Evolutionary conservation across 2,329 filamentous ascomycete species (phyloP), one percentile per base, ranked within the genome.

Genomic region (Fusarium zealandicum): DNA sequence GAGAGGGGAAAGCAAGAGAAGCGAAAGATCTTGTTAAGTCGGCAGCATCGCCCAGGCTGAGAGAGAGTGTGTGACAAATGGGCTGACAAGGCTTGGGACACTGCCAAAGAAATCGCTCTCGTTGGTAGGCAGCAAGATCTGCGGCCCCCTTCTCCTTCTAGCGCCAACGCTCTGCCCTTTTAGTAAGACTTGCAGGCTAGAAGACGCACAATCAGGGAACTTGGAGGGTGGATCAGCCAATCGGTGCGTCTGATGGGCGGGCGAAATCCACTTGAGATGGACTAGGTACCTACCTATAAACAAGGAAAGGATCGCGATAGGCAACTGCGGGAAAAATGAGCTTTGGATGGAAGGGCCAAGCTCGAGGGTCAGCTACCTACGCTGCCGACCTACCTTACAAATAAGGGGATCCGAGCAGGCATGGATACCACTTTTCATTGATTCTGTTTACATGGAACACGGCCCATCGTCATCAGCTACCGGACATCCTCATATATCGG

Each of bases 181-280:
- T 40, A 40, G 45, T 41, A 37, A 41, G 36, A 49, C 45, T 47
- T 16, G 25, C 47, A 20, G 25, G 13, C 18, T 16, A 6, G 3
- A 8, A 17, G 12, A 27, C 20, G n/a, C 33, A 38, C 43, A 47
- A 47, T 32, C 33, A 40, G 18, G 53, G 31, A 42, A 25, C 37
- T 51, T 41, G 54, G 27, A 41, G 36, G 36, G 39, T 16, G 7
- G 12, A 30, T 33, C 13, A 20, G 18, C 58, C 58, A 61, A 62
- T 61, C 45, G 58, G 44, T 31, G 32, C 36, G 6, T 42, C 58
- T 43, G 4, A 8, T 25, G 22, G 22, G 22, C 7, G 22, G 22
- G 9, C 9, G 8, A 8, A 25, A 8, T 16, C 37, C n/a, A 28
- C 37, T 40, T 12, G 9, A 28, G 14, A n/a, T n/a, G 22, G 17